A percentile compares a stretch with the other conserved stretches of the same genome.
phyloP scores from a whole-genome alignment of 208 protist species.

The Crithidia expoeki region DNA sequence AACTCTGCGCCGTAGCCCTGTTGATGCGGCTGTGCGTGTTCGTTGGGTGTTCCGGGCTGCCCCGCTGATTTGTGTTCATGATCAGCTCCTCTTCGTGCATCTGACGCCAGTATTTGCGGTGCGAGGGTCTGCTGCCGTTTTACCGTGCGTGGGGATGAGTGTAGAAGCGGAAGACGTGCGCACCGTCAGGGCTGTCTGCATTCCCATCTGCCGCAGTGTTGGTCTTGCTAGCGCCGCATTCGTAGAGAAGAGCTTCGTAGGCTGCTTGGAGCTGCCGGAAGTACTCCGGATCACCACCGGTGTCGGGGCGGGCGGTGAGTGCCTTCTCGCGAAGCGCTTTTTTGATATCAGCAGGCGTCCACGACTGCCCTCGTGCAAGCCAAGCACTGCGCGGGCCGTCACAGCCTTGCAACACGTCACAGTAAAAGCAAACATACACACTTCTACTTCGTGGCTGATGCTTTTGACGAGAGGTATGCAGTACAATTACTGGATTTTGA shows the following conservation, averaged over 20 bases:
- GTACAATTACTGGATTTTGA: too few species aligned
- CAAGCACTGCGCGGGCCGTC: constrained; percentile 17
- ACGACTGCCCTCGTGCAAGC: constrained; percentile 15
- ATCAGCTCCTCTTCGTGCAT: constrained; percentile 25
- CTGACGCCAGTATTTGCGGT: constrained; percentile 23
- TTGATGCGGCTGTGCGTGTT: constrained; percentile 23
- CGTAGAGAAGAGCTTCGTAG: constrained; percentile 51
- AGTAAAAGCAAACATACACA: background rate
- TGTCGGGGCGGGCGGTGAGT: constrained; percentile 63
- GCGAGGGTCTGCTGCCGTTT: constrained; percentile 6
- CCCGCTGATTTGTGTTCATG: constrained; percentile 25
- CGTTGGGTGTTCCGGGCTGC: constrained; percentile 20
- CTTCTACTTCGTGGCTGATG: background rate
- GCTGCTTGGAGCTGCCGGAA: constrained; percentile 60
- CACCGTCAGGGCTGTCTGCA: background rate
- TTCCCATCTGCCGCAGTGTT: background rate
- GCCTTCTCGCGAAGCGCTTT: constrained; percentile 60
- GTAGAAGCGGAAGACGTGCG: constrained; percentile 30
- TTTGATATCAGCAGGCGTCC: constrained; percentile 48
- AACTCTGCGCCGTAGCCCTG: constrained; percentile 32
- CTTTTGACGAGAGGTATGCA: too few species aligned
- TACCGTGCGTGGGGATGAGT: constrained; percentile 28
- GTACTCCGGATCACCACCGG: constrained; percentile 30
- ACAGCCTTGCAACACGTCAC: background rate
- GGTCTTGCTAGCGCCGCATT: constrained; percentile 7